Conservation (phyloP, 805 yeast genomes). For the Wickerhamiella hasegawae region DNA sequence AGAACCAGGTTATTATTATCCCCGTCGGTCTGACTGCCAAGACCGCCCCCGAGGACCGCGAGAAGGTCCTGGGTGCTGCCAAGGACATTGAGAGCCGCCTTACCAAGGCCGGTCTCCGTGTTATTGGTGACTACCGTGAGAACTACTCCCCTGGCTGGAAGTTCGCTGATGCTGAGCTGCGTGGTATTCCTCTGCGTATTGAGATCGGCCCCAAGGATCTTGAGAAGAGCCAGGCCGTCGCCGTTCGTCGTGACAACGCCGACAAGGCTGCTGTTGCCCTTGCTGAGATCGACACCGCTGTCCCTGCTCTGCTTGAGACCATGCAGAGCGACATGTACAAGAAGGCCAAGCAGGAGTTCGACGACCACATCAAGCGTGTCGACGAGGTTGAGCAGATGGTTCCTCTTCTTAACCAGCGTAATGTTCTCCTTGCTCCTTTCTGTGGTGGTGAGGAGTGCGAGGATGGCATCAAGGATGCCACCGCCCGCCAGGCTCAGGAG, state of each 20-base stretch:
- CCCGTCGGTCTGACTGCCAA: conserved; percentile 92
- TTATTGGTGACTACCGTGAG: conserved; percentile 74
- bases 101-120: conserved; percentile 49
- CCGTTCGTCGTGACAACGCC: conserved; percentile 86
- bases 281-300: conserved; percentile 42
- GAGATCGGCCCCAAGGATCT: conserved; percentile 96
- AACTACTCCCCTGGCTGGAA: conserved; percentile 98
- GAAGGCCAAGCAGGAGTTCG: conserved; percentile 70
- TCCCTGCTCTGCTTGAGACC: conserved; percentile 66
- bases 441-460: conserved; percentile 92
- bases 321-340: conserved; percentile 62
- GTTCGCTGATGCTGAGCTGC: conserved; percentile 91
- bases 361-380: conserved; percentile 67
- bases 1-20: conserved; percentile 76
- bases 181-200: conserved; percentile 85
- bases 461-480: conserved; percentile 85
- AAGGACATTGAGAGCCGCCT: conserved; percentile 50
- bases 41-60: conserved; percentile 61
- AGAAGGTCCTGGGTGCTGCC: conserved; percentile 54
- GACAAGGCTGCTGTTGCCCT: conserved; percentile 55
- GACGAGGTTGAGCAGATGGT: conserved; percentile 85
- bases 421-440: conserved; percentile 90
- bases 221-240: conserved; percentile 60
- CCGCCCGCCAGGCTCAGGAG: conserved; percentile 64
- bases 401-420: conserved; percentile 79